Evolutionary conservation across 2,329 filamentous ascomycete species (phyloP).

Genomic region (Hypoxylon sp.): DNA sequence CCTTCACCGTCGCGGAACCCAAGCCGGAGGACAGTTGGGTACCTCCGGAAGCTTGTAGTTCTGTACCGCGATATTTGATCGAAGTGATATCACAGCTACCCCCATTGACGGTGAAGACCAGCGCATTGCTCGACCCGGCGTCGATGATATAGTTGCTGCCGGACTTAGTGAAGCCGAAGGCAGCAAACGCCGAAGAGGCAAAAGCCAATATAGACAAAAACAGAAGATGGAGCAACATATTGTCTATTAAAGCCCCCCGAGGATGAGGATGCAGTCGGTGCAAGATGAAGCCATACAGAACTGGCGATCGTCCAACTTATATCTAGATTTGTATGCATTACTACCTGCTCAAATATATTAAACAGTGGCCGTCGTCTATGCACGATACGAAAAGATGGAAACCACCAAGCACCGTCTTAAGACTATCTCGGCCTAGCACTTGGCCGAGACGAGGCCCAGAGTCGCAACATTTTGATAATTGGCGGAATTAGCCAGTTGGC

Average conservation of each 20-base stretch:
- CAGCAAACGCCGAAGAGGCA: slow-evolving; percentile 43
- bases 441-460: slow-evolving; percentile 18
- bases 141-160: slow-evolving; percentile 52
- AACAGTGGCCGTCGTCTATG: neutral
- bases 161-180: slow-evolving; percentile 47
- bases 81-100: slow-evolving; percentile 70
- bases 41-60: slow-evolving; percentile 61
- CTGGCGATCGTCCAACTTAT: slow-evolving; percentile 28
- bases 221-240: slow-evolving; percentile 40
- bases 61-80: slow-evolving; percentile 65
- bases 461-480: slow-evolving; percentile 14
- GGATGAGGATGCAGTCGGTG: slow-evolving; percentile 1
- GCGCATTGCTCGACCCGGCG: slow-evolving; percentile 53
- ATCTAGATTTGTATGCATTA: slow-evolving; percentile 12
- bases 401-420: too few relatives aligned
- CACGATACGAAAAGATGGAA: neutral
- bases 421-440: slow-evolving; percentile 24
- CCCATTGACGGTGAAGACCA: slow-evolving; percentile 60
- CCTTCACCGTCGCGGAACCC: slow-evolving; percentile 65
- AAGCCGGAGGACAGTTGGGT: slow-evolving; percentile 68
- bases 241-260: slow-evolving; percentile 10
- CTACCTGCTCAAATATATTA: slow-evolving; percentile 1
- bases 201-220: slow-evolving; percentile 39
- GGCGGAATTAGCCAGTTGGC: slow-evolving; percentile 19
- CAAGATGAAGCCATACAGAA: slow-evolving; percentile 5